Percentiles rank a stretch among this genome's conserved stretches.
phyloP scores from a whole-genome alignment of 1,284 basidiomycete species.

The Termitomyces sp. region DNA sequence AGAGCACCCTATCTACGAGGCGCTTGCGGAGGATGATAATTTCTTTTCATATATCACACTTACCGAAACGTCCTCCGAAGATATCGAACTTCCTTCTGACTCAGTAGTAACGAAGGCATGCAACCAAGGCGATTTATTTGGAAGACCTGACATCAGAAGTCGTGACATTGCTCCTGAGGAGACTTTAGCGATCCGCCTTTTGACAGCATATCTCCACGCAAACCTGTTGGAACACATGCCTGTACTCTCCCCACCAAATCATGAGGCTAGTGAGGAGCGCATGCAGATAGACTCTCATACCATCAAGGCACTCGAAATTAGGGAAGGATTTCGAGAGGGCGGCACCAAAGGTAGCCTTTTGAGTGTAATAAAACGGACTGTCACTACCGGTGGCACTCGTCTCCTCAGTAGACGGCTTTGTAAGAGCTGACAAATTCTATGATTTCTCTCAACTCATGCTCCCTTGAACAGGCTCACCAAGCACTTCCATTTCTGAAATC shows the following conservation, averaged over 20 bases:
- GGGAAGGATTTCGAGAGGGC: conserved; percentile 73
- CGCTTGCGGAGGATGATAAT: conserved; percentile 46
- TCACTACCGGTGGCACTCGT: conserved; percentile 77
- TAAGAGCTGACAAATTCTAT: conserved; percentile 28
- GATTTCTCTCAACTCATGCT: conserved; percentile 3
- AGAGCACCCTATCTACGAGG: conserved; percentile 40
- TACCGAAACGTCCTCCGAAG: background rate
- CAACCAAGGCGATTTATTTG: background rate
- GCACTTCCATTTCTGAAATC: conserved; percentile 72
- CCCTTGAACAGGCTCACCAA: conserved; percentile 70
- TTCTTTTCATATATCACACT: conserved; percentile 36
- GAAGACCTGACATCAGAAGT: background rate
- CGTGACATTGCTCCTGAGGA: conserved; percentile 34
- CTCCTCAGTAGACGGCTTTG: conserved; percentile 74
- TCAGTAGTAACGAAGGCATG: background rate
- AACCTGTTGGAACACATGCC: conserved; percentile 83
- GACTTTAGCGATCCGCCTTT: conserved; percentile 54
- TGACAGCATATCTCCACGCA: conserved; percentile 65
- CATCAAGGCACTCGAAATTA: conserved; percentile 84
- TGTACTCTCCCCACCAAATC: conserved; percentile 50
- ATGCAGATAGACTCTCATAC: conserved; percentile 94
- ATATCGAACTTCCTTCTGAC: background rate
- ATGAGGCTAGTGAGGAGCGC: conserved; percentile 49
- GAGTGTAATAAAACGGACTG: conserved; percentile 73
- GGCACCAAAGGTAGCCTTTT: conserved; percentile 73